Percentiles rank a stretch among this genome's conserved stretches.
These are phyloP conservation scores for Mariannaea sp. DNA, from an alignment of 2,329 filamentous ascomycete genomes.

Conservation along the genomic window DNA sequence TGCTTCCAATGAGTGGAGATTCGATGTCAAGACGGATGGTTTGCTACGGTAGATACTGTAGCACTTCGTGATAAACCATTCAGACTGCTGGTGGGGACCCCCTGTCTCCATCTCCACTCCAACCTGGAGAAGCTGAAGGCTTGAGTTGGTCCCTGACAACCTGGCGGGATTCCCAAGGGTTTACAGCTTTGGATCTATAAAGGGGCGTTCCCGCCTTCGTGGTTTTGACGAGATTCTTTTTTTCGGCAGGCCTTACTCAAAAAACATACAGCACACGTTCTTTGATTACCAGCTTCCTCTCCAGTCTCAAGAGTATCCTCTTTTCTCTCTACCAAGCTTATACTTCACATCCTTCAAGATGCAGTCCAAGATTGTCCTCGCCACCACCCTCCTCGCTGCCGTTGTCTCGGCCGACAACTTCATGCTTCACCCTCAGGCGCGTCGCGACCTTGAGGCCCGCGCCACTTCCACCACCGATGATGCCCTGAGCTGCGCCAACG, in stretches of 20 bases:
- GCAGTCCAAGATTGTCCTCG: slow-evolving; percentile 37
- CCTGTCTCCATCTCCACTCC: too few relatives aligned
- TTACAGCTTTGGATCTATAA: too few relatives aligned
- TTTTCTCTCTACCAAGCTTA: too few relatives aligned
- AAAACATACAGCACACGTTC: too few relatives aligned
- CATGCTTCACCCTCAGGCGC: slow-evolving; percentile 38
- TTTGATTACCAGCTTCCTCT: neutral
- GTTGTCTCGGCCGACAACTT: slow-evolving; percentile 36
- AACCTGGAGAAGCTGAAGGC: neutral
- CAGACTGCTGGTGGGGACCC: too few relatives aligned
- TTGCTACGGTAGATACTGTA: too few relatives aligned
- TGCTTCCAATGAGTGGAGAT: slow-evolving; percentile 6
- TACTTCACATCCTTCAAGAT: slow-evolving; percentile 31
- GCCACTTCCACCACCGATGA: slow-evolving; percentile 8
- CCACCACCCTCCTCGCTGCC: slow-evolving; percentile 35
- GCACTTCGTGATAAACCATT: too few relatives aligned
- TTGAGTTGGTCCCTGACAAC: too few relatives aligned
- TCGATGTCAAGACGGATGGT: too few relatives aligned
- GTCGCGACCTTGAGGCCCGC: slow-evolving; percentile 36
- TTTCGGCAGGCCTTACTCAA: too few relatives aligned
- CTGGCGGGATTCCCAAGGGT: too few relatives aligned
- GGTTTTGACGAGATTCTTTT: too few relatives aligned
- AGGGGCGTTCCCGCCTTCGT: neutral
- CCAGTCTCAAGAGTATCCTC: neutral
- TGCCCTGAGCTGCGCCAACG: slow-evolving; percentile 31